Base-by-base conservation (phyloP, 148 eudicot genomes). In the Dysphania ambrosioides region DNA sequence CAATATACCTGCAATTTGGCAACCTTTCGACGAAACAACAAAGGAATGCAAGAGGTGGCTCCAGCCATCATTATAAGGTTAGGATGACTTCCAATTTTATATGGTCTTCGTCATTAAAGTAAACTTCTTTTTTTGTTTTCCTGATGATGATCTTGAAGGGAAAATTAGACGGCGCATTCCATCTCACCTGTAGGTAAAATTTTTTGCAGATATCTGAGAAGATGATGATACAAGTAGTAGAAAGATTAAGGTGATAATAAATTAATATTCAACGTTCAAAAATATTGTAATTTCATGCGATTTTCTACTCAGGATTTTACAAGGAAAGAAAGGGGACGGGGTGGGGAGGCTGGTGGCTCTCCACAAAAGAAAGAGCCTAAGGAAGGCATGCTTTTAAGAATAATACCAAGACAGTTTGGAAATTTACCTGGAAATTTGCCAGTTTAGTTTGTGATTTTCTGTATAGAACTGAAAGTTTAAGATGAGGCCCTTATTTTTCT, bases 1-100 rank as follows among this genome's bases (percentile, higher is more conserved):
- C 35, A 72, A 53, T 47, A 8, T 83, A 90, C 98, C 96, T 90
- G 82, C 62, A 78, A 49, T 69, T 72, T 80, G 64, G 59, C 57
- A 19, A 70, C 24, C 81, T 76, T 90, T 69, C 82, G 86, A 36
- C 91, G 84, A 57, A 83, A 85, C 53, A 84, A 24, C 67, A 35
- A 30, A 49, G 85, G 87, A 70, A 84, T 72, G 69, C 87, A 82
- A 30, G 77, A 72, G 27, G 78, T 41, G 51, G 85, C 31, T 42
- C 75, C 78, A 27, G 83, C 87, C 82, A 79, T 79, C 82, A 79
- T 79, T 36, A 77, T 53, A 67, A 68, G 42, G 63, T 68, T 74
- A 44, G 67, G 66, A 53, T 63, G 6, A 29, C 53, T 68, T 47
- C 16, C 18, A 13, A 68, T 83, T 75, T 68, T 72, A 80, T 65